phyloP scores from a whole-genome alignment of 768 basidiomycete genomes.

The Mycena albidolilacea region DNA sequence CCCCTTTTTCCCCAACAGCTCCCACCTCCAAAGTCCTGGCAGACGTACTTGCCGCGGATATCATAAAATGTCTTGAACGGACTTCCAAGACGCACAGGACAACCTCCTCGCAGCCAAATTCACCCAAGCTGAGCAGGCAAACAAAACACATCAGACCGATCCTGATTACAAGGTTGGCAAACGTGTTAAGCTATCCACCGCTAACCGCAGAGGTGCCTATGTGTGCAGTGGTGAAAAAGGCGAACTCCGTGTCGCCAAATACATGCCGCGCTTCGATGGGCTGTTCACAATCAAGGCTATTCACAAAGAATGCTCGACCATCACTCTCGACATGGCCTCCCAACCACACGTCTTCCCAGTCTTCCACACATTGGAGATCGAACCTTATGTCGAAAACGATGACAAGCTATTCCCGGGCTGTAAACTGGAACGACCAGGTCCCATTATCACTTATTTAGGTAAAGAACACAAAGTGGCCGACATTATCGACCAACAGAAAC shows the following conservation, averaged over 20 bases:
- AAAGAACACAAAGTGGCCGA: not conserved
- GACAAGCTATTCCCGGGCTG: no score
- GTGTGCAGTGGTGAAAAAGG: conserved; percentile 35
- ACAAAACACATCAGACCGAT: conserved; percentile 40
- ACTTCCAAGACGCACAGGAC: conserved; percentile 46
- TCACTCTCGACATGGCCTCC: conserved; percentile 42
- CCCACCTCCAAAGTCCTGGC: not conserved
- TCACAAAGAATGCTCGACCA: conserved; percentile 39
- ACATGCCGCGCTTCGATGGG: conserved; percentile 53
- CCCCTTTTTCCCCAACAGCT: conserved; percentile 23
- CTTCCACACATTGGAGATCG: conserved; percentile 53
- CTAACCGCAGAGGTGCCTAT: conserved; percentile 43
- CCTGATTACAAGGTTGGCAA: conserved; percentile 44
- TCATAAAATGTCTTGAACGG: conserved; percentile 13
- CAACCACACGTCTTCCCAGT: conserved; percentile 43
- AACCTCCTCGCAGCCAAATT: conserved; percentile 46
- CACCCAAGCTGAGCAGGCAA: conserved; percentile 42
- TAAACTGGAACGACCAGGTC: conserved; percentile 29
- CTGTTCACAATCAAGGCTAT: conserved; percentile 43
- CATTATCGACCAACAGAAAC: not conserved
- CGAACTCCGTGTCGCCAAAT: conserved; percentile 49
- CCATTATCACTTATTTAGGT: conserved; percentile 37
- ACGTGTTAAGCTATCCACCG: conserved; percentile 48
- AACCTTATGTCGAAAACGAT: conserved; percentile 43
- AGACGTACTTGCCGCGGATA: not conserved